Evolutionary conservation across 257 asterid genomes (phyloP), one percentile per base, ranked within the genome.

Genomic region (Paraleonurus japonicus): DNA sequence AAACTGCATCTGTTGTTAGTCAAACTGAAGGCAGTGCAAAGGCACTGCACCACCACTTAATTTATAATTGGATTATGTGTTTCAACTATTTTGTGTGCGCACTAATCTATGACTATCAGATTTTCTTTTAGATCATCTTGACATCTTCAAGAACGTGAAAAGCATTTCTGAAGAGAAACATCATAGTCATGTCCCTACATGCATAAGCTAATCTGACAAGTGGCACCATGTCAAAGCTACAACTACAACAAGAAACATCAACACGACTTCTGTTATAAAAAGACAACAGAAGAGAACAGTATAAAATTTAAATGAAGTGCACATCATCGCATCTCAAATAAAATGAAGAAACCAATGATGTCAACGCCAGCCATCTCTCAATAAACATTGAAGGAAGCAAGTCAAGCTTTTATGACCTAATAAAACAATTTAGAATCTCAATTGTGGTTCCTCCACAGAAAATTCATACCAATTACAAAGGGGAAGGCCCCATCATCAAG

Each of bases 1-100:
- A 89, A 85, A 87, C 96, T 89, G 96, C 96, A 91, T 85, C 89
- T 84, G 99, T 85, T 71, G 88, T 95, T 86, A 89, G 95, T 84
- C 80, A 86, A 90, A 89, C 85, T 81, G 84, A 85, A 81, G 79
- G 81, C 96, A 84, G 94, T 87, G 98, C 92, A 76, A 70, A 77
- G 41, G 94, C 92, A 90, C 93, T 84, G 92, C 89, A 82, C 80
- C 84, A 84, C 92, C 89, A 86, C 91, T 91, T 85, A 76, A 86
- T 81, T 86, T 89, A 83, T 53, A 78, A 83, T 75, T 65, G 76
- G 73, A 73, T 84, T 85, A 78, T 33, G 77, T 28, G 81, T 79
- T 82, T 70, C 70, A 82, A 71, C 74, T 78, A 67, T 68, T 80
- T 67, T 81, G 73, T 71, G 81, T 78, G 80, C 75, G 65, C 64